Percentiles rank a stretch among this genome's conserved stretches.
phyloP scores from a whole-genome alignment of 192 early-diverging fungal genomes.

The Coemansia sp. region DNA sequence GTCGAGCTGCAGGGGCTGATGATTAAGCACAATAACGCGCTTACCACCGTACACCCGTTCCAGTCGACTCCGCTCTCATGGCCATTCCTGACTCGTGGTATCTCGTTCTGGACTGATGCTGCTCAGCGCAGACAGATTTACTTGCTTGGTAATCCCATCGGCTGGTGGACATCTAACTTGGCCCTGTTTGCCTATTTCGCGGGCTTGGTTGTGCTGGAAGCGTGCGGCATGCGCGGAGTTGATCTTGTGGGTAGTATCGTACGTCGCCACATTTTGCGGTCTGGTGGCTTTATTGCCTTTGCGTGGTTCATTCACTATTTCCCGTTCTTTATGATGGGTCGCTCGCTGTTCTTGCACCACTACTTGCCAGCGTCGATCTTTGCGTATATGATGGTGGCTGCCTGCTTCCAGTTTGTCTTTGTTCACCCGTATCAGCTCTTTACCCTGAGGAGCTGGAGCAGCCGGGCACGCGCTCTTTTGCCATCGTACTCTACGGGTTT shows the following conservation, averaged over 20 bases:
- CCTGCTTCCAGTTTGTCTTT: constrained; percentile 61
- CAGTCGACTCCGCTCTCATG: constrained; percentile 79
- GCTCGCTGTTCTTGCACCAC: constrained; percentile 80
- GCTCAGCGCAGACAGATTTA: constrained; percentile 80
- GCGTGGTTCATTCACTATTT: constrained; percentile 71
- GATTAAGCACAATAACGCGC: constrained; percentile 85
- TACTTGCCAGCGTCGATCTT: constrained; percentile 77
- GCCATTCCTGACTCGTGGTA: constrained; percentile 84
- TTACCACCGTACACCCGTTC: constrained; percentile 93
- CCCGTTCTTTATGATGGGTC: constrained; percentile 75
- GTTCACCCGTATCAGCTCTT: constrained; percentile 44
- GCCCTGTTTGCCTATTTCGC: constrained; percentile 53
- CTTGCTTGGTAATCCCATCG: constrained; percentile 82
- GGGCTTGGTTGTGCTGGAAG: constrained; percentile 65
- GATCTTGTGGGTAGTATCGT: constrained; percentile 54
- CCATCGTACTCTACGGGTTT: constrained; percentile 35
- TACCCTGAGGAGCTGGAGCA: constrained; percentile 35
- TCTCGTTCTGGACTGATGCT: constrained; percentile 91
- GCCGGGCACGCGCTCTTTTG: constrained; percentile 38
- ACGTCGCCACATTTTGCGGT: constrained; percentile 43
- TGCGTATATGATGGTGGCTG: constrained; percentile 63
- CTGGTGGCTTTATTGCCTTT: constrained; percentile 61
- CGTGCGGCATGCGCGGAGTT: constrained; percentile 72
- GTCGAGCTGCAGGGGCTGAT: constrained; percentile 85
- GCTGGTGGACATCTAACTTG: constrained; percentile 73